Evolutionary conservation across 371 early-diverging fungal species (phyloP).

Genomic region (Parasitella parasitica): DNA sequence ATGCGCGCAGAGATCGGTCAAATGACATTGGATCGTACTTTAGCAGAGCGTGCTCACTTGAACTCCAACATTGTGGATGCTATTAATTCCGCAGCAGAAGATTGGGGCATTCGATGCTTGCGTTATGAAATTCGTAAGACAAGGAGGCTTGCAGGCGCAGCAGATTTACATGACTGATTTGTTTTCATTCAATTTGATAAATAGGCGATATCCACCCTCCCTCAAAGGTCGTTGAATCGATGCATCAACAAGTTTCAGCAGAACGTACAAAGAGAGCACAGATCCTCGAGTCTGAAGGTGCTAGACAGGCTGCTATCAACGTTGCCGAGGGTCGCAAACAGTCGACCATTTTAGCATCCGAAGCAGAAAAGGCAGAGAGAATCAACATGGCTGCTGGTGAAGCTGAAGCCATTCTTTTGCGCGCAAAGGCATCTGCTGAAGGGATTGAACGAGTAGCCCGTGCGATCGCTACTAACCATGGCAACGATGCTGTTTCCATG

Average conservation of each 20-base stretch:
- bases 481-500: constrained; percentile 87
- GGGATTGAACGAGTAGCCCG: constrained; percentile 79
- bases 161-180: not conserved
- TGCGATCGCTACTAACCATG: constrained; percentile 72
- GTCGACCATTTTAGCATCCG: constrained; percentile 91
- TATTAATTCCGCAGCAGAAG: constrained; percentile 91
- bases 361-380: constrained; percentile 86
- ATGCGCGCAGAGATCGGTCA: constrained; percentile 99
- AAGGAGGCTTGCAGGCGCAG: not conserved
- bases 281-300: constrained; percentile 94
- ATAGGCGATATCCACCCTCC: constrained; percentile 95
- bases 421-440: constrained; percentile 83
- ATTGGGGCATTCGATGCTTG: constrained; percentile 96
- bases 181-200: not conserved
- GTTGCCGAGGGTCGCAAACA: constrained; percentile 96
- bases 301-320: constrained; percentile 94
- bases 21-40: constrained; percentile 93
- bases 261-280: constrained; percentile 96
- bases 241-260: constrained; percentile 97
- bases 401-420: constrained; percentile 86
- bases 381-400: constrained; percentile 90
- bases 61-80: constrained; percentile 94
- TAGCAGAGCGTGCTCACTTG: constrained; percentile 91
- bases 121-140: constrained; percentile 84
- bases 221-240: constrained; percentile 90